These are phyloP conservation scores for Sclerotinia glacialis DNA, from an alignment of 2,329 filamentous ascomycete genomes.

Conservation along the genomic window DNA sequence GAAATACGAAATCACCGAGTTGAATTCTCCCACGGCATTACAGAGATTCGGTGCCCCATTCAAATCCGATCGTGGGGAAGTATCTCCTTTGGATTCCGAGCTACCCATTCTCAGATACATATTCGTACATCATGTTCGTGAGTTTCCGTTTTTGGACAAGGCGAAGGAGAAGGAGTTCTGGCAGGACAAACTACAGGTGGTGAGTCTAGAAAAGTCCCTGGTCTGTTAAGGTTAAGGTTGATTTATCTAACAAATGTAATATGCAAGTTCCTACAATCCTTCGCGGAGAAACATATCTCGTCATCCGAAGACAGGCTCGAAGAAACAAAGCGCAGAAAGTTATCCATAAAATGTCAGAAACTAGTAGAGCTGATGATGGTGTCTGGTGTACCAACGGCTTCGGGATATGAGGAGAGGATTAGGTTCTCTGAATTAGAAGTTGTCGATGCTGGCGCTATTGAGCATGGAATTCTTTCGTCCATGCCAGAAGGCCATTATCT, in stretches of 20 bases:
- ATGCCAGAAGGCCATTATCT: constrained; percentile 88
- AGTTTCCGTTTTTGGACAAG: constrained; percentile 96
- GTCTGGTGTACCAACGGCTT: constrained; percentile 90
- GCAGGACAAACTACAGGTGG: constrained; percentile 95
- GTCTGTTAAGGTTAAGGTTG: neutral
- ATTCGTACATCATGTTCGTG: constrained; percentile 95
- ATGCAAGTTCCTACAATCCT: constrained; percentile 85
- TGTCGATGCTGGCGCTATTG: constrained; percentile 88
- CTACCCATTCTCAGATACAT: constrained; percentile 92
- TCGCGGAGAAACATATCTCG: constrained; percentile 94
- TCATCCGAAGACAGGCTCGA: constrained; percentile 94
- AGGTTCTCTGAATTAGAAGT: constrained; percentile 96
- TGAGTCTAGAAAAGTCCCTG: constrained; percentile 48
- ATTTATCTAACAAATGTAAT: constrained; percentile 18
- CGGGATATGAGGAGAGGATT: constrained; percentile 95
- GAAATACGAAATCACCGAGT: constrained; percentile 82
- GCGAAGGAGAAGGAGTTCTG: constrained; percentile 98
- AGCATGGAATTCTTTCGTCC: constrained; percentile 81
- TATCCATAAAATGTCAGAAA: constrained; percentile 91
- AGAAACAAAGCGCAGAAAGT: constrained; percentile 89
- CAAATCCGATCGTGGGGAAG: constrained; percentile 85
- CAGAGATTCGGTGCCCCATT: constrained; percentile 96
- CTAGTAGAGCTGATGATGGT: constrained; percentile 99
- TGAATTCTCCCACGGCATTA: constrained; percentile 91
- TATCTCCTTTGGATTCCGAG: constrained; percentile 89